Evolutionary conservation across 495 filamentous ascomycete species (phyloP), one percentile per base, ranked within the genome.

Genomic region (Pyronema domesticum): DNA sequence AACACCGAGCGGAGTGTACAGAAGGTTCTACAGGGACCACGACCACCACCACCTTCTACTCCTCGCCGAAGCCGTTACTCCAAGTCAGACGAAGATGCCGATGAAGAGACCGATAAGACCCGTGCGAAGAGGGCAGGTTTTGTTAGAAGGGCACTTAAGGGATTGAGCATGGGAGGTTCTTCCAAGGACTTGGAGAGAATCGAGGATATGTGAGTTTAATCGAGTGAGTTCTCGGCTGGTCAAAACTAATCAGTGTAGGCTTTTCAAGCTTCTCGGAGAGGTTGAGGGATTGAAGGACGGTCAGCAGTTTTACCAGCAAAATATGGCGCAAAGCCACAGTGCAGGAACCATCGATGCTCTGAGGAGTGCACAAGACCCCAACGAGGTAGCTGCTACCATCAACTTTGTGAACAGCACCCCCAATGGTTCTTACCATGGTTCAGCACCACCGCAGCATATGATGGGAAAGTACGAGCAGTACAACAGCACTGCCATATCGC

Each of bases 61-160:
- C 73, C 74, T 58, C 69, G 80, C 55, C 74, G 73, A 18, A 58
- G 78, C 58, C 68, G 79, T 53, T 71, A 69, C 60, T 69, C 67
- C 17, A 79, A 77, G 34, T 70, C 73, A 19, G 80, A 84, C 6
- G 81, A 82, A 33, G 79, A 77, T 14, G 69, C 71, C 33, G 71
- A 67, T 14, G 68, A 68, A 14, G 88, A 94, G 19, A 86, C 93
- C 37, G 80, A 79, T 36, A 14, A 47, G 18, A 37, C n/a, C 19
- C 50, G 50, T 33, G 72, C 76, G 42, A 94, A 94, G 77, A 84
- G 83, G 60, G 80, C 82, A 65, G 94, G 83, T 68, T 76, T 99
- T 17, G 91, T 96, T 68, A 83, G 82, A 60, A 83, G 91, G 56
- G 93, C 93, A 10, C 72, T 99, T 19, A 86, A 89, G 64, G 88